Conservation (phyloP, 202 grass and related monocot species). For the Eragrostis tef region DNA sequence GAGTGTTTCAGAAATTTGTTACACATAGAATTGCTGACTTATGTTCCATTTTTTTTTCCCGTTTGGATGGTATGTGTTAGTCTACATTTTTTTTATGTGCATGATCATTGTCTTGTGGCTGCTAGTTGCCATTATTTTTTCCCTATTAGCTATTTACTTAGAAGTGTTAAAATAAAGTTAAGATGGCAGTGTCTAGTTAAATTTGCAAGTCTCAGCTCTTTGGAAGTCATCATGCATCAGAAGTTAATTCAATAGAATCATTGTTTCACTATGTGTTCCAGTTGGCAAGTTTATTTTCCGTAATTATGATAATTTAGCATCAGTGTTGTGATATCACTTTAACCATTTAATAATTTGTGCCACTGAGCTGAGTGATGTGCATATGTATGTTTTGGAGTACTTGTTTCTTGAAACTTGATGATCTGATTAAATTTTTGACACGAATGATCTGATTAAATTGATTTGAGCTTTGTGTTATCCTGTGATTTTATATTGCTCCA, state of each 20-base stretch:
- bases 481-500: constrained; percentile 22
- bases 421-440: constrained; percentile 25
- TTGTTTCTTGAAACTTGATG: not conserved
- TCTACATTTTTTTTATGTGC: not conserved
- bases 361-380: not conserved
- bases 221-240: not conserved
- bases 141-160: constrained; percentile 24
- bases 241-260: constrained; percentile 14
- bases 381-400: not conserved
- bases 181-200: not conserved
- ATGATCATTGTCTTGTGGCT: not conserved
- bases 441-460: constrained; percentile 23
- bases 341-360: constrained; percentile 26
- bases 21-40: not conserved
- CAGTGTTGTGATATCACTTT: not conserved
- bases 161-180: not conserved
- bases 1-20: constrained; percentile 33
- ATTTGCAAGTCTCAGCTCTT: not conserved
- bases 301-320: not conserved
- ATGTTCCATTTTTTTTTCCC: constrained; percentile 1
- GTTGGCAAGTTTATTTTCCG: not conserved
- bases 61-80: constrained; percentile 30
- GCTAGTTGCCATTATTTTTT: not conserved
- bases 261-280: constrained; percentile 20
- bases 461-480: not conserved